Percentiles rank a stretch among this genome's conserved stretches.
Evolutionary conservation across 129 eudicot genomes (phyloP).

Genomic region (Centaurea solstitialis): DNA sequence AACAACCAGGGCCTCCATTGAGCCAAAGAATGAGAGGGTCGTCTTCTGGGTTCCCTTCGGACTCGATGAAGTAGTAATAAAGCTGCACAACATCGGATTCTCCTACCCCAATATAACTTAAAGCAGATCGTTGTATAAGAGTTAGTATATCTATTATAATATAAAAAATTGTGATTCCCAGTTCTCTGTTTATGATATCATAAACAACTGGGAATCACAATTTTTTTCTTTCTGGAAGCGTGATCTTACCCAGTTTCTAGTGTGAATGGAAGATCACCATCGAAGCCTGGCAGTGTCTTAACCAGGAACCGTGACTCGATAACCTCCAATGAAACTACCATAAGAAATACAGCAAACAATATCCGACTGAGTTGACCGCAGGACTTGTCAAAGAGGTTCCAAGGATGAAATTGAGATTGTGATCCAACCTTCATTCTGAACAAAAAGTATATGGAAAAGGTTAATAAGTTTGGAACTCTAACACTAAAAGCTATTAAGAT

Average conservation of each 20-base stretch:
- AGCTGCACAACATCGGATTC: slow-evolving; percentile 25
- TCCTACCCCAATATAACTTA: slow-evolving; percentile 23
- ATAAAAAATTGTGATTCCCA: no score
- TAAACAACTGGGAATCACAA: no score
- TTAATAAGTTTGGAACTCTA: not conserved
- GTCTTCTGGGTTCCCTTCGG: slow-evolving; percentile 24
- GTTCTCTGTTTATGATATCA: no score
- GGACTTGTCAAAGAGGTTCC: no score
- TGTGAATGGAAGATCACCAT: slow-evolving; percentile 21
- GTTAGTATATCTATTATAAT: not conserved
- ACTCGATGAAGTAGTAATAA: slow-evolving; percentile 30
- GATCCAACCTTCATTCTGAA: not conserved
- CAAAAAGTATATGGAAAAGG: not conserved
- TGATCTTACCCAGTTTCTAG: slow-evolving; percentile 31
- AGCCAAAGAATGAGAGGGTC: slow-evolving; percentile 36
- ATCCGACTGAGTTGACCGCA: not conserved
- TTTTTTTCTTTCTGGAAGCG: not conserved
- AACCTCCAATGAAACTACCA: not conserved
- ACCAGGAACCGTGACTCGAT: slow-evolving; percentile 21
- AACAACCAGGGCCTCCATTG: slow-evolving; percentile 37
- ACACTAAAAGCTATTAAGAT: no score
- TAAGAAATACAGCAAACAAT: not conserved
- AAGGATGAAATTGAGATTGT: not conserved
- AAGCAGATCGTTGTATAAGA: not conserved
- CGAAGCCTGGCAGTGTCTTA: slow-evolving; percentile 29